Percentiles rank a stretch among this genome's conserved stretches.
These are phyloP conservation scores for Hypoxylon sp. DNA, from an alignment of 2,329 filamentous ascomycete genomes.

Conservation along the genomic window DNA sequence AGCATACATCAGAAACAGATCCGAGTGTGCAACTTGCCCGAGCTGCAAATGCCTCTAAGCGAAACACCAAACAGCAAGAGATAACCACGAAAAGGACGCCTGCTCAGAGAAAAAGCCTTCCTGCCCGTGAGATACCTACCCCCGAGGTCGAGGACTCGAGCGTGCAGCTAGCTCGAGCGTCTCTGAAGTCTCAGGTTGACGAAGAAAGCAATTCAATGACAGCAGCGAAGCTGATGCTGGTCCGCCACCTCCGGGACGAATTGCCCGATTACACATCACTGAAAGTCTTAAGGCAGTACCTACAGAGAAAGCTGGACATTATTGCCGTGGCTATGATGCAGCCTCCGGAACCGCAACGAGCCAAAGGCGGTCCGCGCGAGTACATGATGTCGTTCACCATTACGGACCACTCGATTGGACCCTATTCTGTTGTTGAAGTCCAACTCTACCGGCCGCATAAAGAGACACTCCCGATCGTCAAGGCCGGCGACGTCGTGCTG, in stretches of 20 bases:
- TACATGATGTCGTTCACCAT: conserved; percentile 66
- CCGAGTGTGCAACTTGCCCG: conserved; percentile 42
- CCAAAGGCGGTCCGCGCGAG: conserved; percentile 65
- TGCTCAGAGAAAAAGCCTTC: conserved; percentile 19
- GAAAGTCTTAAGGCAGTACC: conserved; percentile 58
- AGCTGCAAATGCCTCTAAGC: conserved; percentile 34
- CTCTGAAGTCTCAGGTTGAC: conserved; percentile 38
- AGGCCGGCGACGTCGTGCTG: conserved; percentile 65
- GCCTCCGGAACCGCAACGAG: conserved; percentile 60
- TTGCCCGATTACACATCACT: conserved; percentile 63
- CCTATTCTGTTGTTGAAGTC: conserved; percentile 59
- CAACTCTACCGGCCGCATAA: conserved; percentile 67
- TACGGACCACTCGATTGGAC: conserved; percentile 63
- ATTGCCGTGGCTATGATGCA: conserved; percentile 62
- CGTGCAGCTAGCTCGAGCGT: conserved; percentile 40
- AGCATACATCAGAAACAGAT: conserved; percentile 27
- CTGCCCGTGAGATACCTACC: conserved; percentile 18
- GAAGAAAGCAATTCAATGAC: conserved; percentile 44
- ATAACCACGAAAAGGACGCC: conserved; percentile 7
- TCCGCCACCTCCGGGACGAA: conserved; percentile 55
- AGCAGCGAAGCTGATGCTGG: conserved; percentile 55
- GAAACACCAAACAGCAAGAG: conserved; percentile 20
- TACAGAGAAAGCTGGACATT: conserved; percentile 60
- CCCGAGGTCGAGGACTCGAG: conserved; percentile 37
- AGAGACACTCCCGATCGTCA: conserved; percentile 62